Evolutionary conservation across 768 basidiomycete species (phyloP), one percentile per base, ranked within the genome.

Genomic region (Rhodotorula taiwanensis): DNA sequence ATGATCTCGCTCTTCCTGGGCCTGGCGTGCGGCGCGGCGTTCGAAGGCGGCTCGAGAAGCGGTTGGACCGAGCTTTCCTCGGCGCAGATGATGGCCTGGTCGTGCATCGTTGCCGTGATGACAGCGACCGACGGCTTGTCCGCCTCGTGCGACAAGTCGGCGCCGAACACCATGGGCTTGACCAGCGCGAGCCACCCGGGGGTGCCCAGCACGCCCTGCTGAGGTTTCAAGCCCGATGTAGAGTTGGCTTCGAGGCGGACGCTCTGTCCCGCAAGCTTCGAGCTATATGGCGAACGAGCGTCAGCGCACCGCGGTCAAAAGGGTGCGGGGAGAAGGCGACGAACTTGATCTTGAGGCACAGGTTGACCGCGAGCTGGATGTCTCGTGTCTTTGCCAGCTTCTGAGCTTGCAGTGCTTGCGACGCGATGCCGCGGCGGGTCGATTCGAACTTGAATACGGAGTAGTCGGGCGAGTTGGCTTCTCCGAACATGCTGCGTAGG

Each of bases 121-220:
- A 51, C 53, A 1, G 58, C 58, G 66, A 67, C 48, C n/a, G 58
- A 60, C 0, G 66, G 66, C 31, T 55, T 52, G 39, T 60, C 60
- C 2, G 16, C 21, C 44, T 45, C 34, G 51, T 67, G 66, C 2
- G 58, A 49, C 5, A 67, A 45, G 45, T 67, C 61, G 31, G 55
- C 58, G 25, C 54, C 58, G 47, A 39, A 9, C 10, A 39, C 16
- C 36, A 39, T 39, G 10, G 36, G 36, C 36, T 39, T 39, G 36
- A 39, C 36, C 10, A 16, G 9, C 36, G 36, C 9, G 36, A 39
- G 36, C 36, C 36, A 39, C 10, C 36, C 36, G 36, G 10, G 36
- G 36, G 36, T n/a, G n/a, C n/a, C n/a, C n/a, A n/a, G n/a, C n/a
- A n/a, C n/a, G n/a, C n/a, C n/a, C n/a, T n/a, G 16, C 36, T 9